Percentiles rank a stretch among this genome's conserved stretches.
These are phyloP conservation scores for Phascolomyces articulosus DNA, from an alignment of 371 early-diverging fungal species.

Conservation along the genomic window DNA sequence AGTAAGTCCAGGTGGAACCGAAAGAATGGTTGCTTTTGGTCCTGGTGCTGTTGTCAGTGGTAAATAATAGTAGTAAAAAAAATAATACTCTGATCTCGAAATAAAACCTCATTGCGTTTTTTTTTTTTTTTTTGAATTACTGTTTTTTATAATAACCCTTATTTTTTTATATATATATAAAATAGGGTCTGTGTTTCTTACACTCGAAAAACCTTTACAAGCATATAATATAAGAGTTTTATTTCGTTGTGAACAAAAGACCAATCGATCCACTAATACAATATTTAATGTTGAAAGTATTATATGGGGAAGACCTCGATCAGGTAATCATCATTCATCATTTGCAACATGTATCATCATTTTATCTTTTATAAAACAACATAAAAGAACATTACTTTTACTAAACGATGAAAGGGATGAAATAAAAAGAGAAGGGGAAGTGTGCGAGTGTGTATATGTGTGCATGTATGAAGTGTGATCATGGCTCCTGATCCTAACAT, in stretches of 20 bases:
- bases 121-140: not conserved
- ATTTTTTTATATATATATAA: not conserved
- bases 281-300: conserved; percentile 35
- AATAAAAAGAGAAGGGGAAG: not conserved
- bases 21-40: conserved; percentile 44
- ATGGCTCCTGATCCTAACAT: not conserved
- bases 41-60: conserved; percentile 50
- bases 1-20: conserved; percentile 30
- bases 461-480: too few relatives aligned
- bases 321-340: conserved; percentile 12
- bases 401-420: not conserved
- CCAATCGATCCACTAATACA: conserved; percentile 9
- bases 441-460: too few relatives aligned
- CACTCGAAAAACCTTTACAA: conserved; percentile 29
- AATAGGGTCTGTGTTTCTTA: conserved; percentile 42
- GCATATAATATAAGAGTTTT: conserved; percentile 33
- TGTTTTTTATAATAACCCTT: not conserved
- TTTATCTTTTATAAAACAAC: too few relatives aligned
- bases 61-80: conserved; percentile 12
- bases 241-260: conserved; percentile 35
- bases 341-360: not conserved
- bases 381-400: too few relatives aligned
- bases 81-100: too few relatives aligned
- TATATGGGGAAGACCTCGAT: conserved; percentile 29
- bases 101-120: not conserved